Percentiles rank a stretch among this genome's conserved stretches.
Conservation (phyloP, 73 alveolate genomes). For the Durusdinium trenchii region DNA sequence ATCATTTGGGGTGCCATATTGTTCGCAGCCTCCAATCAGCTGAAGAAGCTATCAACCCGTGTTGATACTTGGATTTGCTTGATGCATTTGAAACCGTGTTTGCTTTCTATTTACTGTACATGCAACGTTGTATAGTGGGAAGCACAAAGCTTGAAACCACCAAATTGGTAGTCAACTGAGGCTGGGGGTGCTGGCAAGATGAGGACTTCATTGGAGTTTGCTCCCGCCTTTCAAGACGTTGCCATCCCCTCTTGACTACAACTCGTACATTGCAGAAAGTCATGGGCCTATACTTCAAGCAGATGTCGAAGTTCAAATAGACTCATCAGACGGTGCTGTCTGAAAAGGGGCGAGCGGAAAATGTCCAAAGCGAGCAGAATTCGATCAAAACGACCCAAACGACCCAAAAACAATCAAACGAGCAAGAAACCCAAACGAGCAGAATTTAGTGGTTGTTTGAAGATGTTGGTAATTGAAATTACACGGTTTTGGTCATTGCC, state of each 20-base stretch:
- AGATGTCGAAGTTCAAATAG: constrained; percentile 9
- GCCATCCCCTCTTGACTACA: constrained; percentile 8
- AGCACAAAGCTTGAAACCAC: background rate
- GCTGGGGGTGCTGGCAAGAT: constrained; percentile 32
- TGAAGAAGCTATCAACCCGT: background rate
- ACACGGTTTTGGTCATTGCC: no score
- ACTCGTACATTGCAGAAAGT: background rate
- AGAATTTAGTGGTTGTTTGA: constrained; percentile 4
- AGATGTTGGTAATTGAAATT: background rate
- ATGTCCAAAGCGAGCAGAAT: background rate
- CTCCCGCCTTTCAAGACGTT: background rate
- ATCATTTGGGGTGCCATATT: constrained; percentile 1
- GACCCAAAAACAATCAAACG: background rate
- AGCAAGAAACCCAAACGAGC: background rate
- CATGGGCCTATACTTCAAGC: background rate
- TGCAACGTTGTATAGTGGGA: background rate
- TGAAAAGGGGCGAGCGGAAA: background rate
- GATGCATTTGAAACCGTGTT: background rate
- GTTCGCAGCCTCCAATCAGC: background rate
- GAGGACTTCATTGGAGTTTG: background rate
- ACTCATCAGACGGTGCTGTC: background rate
- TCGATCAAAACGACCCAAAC: background rate
- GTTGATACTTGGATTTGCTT: background rate
- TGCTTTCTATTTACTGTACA: background rate
- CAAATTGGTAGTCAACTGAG: background rate